Evolutionary conservation across 1,284 basidiomycete species (phyloP), one percentile per base, ranked within the genome.

Genomic region (Irpex sp.): DNA sequence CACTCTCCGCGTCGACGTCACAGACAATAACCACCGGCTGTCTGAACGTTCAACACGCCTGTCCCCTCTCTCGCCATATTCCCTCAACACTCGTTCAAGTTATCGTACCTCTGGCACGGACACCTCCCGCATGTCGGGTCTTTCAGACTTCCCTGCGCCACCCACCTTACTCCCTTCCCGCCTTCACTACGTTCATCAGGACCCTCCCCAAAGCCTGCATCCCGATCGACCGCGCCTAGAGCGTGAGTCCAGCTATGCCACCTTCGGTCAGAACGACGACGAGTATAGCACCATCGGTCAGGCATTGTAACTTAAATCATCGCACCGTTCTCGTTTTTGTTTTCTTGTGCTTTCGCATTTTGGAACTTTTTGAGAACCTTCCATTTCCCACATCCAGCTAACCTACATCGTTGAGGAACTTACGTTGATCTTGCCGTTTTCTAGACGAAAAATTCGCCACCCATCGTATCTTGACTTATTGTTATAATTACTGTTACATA

Each of bases 61-160:
- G 49, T 75, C 76, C 15, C 78, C 77, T 9, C 75, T 76, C 47
- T 75, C 76, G n/a, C 78, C 77, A 9, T 33, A 68, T n/a, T 75
- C 81, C 9, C 71, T 78, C 1, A 79, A 85, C 67, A 61, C 74
- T 70, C 84, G 90, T 31, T 84, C 84, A 67, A 92, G 90, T 70
- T 87, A 82, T 71, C 77, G 87, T 79, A 91, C 90, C 1, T 80
- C 77, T 36, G 86, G 83, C 1, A 84, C 84, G 0, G 78, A 77
- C 37, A 67, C 74, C 31, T 90, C 89, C 1, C 80, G 80, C 47
- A 90, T 90, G 76, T 90, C 88, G 3, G 80, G 81, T 8, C 80
- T 92, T n/a, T 90, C 88, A 4, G 89, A 90, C 68, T 92, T 92
- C 72, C 89, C 89, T 1, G 76, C 75, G 8, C 89, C 83, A 1